Conservation (phyloP, 768 basidiomycete species). For the Heimioporus sp. region DNA sequence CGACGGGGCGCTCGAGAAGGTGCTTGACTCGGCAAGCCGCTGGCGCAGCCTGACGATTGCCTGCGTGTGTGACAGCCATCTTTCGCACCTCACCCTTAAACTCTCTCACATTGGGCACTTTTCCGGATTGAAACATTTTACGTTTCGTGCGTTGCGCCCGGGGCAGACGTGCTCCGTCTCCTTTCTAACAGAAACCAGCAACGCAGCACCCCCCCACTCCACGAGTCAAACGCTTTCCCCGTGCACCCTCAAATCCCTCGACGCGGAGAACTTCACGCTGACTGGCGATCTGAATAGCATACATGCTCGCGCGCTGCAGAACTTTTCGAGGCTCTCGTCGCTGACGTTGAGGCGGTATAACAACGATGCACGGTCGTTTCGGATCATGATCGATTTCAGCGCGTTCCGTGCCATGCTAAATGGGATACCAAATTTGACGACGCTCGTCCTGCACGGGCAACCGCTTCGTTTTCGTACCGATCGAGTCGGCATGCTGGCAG, state of each 20-base stretch:
- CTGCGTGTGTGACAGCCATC: conserved; percentile 27
- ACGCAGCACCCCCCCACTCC: conserved; percentile 1
- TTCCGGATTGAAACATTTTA: conserved; percentile 25
- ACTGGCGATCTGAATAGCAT: conserved; percentile 18
- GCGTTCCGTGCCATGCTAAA: conserved; percentile 24
- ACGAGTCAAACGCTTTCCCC: not conserved
- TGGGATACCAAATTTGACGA: conserved; percentile 23
- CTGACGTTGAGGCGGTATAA: conserved; percentile 28
- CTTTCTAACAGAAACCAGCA: conserved; percentile 20
- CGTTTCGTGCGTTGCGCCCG: conserved; percentile 29
- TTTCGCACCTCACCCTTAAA: conserved; percentile 28
- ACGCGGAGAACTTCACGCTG: conserved; percentile 28
- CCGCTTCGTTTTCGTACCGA: conserved; percentile 25
- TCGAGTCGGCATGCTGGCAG: conserved; percentile 7
- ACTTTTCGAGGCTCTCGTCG: conserved; percentile 21
- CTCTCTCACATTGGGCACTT: conserved; percentile 18
- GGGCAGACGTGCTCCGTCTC: conserved; percentile 27
- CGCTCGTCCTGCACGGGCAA: conserved; percentile 27
- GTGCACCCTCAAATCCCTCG: conserved; percentile 24
- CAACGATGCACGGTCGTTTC: conserved; percentile 25
- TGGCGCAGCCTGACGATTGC: conserved; percentile 29
- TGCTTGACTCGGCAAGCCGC: conserved; percentile 25
- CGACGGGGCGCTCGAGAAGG: conserved; percentile 22
- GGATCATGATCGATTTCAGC: conserved; percentile 28
- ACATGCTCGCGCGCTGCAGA: conserved; percentile 11